These are phyloP conservation scores for Diacronema lutheri DNA, from an alignment of 78 protist species.

Conservation along the genomic window DNA sequence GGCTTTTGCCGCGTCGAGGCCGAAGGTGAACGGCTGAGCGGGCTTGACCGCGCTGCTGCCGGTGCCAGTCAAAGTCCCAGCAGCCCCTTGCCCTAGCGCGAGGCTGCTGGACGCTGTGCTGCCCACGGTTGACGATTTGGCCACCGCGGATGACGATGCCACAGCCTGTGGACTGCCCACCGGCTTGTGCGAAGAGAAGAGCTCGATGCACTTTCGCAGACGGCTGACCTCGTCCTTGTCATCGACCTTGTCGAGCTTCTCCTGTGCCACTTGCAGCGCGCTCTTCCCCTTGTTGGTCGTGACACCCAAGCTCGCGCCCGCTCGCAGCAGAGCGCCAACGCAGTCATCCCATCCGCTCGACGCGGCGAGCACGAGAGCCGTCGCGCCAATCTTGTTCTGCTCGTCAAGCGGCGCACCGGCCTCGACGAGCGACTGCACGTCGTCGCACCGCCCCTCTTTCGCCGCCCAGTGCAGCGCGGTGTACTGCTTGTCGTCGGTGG, in stretches of 20 bases:
- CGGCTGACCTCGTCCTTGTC: neutral
- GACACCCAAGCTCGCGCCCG: neutral
- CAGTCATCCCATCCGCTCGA: constrained; percentile 17
- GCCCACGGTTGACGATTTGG: too few species aligned
- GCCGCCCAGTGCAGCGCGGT: constrained; percentile 30
- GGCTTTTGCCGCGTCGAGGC: too few species aligned
- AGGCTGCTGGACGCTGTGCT: too few species aligned
- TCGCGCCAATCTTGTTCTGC: neutral
- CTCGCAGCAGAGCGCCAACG: neutral
- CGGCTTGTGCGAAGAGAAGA: too few species aligned
- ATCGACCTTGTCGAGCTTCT: neutral
- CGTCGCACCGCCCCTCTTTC: neutral
- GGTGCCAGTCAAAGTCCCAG: too few species aligned
- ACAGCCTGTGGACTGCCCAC: too few species aligned
- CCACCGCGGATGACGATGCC: too few species aligned
- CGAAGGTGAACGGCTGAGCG: too few species aligned
- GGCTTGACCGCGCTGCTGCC: too few species aligned
- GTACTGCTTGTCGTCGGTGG: neutral
- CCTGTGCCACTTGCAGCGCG: constrained; percentile 1
- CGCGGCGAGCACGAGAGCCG: neutral
- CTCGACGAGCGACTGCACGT: neutral
- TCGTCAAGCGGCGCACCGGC: neutral
- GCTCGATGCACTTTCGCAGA: neutral
- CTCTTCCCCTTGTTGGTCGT: neutral
- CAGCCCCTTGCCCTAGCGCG: too few species aligned